A percentile compares a stretch with the other conserved stretches of the same genome.
Conservation (phyloP, 495 filamentous ascomycete genomes). For the Xylaria intraflava region DNA sequence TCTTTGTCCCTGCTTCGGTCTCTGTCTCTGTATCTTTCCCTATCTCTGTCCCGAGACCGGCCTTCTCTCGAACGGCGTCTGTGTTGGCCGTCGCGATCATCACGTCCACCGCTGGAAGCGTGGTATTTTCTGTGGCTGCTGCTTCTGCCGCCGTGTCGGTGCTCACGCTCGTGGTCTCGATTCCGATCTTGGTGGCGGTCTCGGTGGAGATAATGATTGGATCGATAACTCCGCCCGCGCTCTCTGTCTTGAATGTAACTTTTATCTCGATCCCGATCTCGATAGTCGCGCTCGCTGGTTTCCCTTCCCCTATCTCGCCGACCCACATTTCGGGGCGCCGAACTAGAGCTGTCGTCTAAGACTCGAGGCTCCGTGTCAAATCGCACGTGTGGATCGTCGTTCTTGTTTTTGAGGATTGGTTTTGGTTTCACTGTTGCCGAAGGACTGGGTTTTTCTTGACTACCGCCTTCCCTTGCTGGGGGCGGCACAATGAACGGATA, state of each 20-base stretch:
- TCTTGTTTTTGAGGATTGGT: slow-evolving; percentile 46
- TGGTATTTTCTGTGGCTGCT: slow-evolving; percentile 3
- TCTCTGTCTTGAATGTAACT: slow-evolving; percentile 15
- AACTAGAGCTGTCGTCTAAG: slow-evolving; percentile 33
- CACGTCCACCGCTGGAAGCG: not conserved
- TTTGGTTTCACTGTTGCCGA: slow-evolving; percentile 37
- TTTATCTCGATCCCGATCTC: slow-evolving; percentile 20
- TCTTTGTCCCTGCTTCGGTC: slow-evolving; percentile 10
- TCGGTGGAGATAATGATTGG: slow-evolving; percentile 22
- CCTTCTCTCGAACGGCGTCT: not conserved
- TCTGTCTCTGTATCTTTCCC: slow-evolving; percentile 10
- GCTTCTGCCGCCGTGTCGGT: slow-evolving; percentile 14
- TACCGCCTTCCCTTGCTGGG: slow-evolving; percentile 17
- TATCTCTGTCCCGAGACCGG: slow-evolving; percentile 2
- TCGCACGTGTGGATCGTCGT: slow-evolving; percentile 39
- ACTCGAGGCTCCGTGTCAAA: slow-evolving; percentile 32
- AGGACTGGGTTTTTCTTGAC: slow-evolving; percentile 23
- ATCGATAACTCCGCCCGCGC: slow-evolving; percentile 20
- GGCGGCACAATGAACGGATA: slow-evolving; percentile 40
- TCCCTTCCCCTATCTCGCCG: slow-evolving; percentile 22
- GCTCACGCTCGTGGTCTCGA: slow-evolving; percentile 15
- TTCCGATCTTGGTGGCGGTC: slow-evolving; percentile 14
- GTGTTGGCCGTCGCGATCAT: slow-evolving; percentile 3
- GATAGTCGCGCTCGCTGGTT: slow-evolving; percentile 14
- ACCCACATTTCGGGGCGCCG: slow-evolving; percentile 16